Evolutionary conservation across 164 flowering plant species (phyloP).

Genomic region (Buxus sempervirens): DNA sequence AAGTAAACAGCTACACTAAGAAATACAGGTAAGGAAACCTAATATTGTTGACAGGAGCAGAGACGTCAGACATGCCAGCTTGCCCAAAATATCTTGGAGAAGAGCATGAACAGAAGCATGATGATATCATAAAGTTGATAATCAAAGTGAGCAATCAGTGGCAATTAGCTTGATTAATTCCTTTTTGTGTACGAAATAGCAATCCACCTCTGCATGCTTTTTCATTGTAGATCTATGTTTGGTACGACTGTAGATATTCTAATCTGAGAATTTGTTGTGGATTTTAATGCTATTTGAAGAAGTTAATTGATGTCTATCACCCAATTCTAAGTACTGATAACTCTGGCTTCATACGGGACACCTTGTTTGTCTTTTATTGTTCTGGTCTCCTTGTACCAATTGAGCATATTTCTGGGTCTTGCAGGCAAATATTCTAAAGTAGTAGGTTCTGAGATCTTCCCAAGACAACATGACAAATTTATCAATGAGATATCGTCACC

Average conservation of each 20-base stretch:
- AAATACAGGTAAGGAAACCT: too few relatives aligned
- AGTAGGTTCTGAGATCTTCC: slow-evolving; percentile 14
- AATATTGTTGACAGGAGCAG: too few relatives aligned
- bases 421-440: slow-evolving; percentile 16
- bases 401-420: not conserved
- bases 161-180: too few relatives aligned
- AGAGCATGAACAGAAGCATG: too few relatives aligned
- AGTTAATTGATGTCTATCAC: not conserved
- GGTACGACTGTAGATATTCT: not conserved
- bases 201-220: too few relatives aligned
- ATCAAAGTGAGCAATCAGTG: too few relatives aligned
- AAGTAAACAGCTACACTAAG: too few relatives aligned
- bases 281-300: not conserved
- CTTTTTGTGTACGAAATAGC: too few relatives aligned
- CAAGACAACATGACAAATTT: slow-evolving; percentile 8
- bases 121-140: too few relatives aligned
- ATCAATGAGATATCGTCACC: slow-evolving; percentile 25
- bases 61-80: too few relatives aligned
- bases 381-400: not conserved
- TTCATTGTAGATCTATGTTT: too few relatives aligned
- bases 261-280: not conserved
- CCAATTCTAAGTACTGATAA: not conserved
- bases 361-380: not conserved
- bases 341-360: not conserved
- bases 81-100: too few relatives aligned